Evolutionary conservation across 768 basidiomycete species (phyloP).

Genomic region (Amanita muscaria): DNA sequence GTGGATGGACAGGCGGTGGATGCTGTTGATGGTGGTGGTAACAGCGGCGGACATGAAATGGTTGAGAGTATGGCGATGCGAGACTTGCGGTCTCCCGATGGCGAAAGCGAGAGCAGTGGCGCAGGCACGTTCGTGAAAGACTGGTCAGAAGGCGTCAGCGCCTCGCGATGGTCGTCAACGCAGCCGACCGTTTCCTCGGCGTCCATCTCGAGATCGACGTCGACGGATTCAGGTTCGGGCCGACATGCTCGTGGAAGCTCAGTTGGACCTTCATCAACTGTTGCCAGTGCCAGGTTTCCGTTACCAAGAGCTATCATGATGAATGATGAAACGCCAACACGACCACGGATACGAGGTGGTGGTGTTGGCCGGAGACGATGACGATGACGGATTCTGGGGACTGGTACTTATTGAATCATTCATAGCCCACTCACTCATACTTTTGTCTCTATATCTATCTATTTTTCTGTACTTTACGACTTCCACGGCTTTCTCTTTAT

Average conservation of each 20-base stretch:
- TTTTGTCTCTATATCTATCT: too few species aligned
- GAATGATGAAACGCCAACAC: slow-evolving; percentile 48
- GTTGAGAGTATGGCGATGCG: slow-evolving; percentile 13
- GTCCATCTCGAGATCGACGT: slow-evolving; percentile 8
- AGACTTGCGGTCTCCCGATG: slow-evolving; percentile 6
- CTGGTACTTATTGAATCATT: too few species aligned
- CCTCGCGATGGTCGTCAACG: slow-evolving; percentile 22
- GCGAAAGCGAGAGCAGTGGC: slow-evolving; percentile 22
- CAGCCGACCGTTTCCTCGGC: slow-evolving; percentile 14
- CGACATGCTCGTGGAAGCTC: slow-evolving; percentile 4
- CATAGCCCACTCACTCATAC: too few species aligned
- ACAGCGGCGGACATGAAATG: slow-evolving; percentile 9
- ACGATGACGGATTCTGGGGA: too few species aligned
- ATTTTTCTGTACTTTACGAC: too few species aligned
- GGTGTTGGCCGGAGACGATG: slow-evolving; percentile 39
- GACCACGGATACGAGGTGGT: slow-evolving; percentile 42
- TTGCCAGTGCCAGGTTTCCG: slow-evolving; percentile 18
- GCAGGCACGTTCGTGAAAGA: slow-evolving; percentile 17
- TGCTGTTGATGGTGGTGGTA: slow-evolving; percentile 9
- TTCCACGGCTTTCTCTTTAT: too few species aligned
- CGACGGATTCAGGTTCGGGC: slow-evolving; percentile 5
- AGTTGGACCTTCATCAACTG: slow-evolving; percentile 10
- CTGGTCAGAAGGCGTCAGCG: slow-evolving; percentile 18
- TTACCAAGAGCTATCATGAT: slow-evolving; percentile 23
- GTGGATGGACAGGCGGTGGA: slow-evolving; percentile 16